Conservation (phyloP, 1,139 yeast genomes). For the Ogataea hybrid region DNA sequence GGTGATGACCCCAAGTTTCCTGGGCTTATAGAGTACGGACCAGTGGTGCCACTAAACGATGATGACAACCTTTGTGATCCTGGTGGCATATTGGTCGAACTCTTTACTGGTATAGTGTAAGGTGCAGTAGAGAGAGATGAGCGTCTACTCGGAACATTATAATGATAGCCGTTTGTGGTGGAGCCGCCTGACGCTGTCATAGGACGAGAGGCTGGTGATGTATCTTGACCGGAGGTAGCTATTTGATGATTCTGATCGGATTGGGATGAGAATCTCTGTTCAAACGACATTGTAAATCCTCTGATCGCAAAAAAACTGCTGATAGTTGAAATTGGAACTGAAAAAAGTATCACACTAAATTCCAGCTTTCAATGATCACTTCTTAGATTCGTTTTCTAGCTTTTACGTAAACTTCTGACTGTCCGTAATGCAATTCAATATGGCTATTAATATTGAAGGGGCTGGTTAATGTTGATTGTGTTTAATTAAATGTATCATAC, state of each 20-base stretch:
- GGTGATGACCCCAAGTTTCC: slow-evolving; percentile 10
- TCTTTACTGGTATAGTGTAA: slow-evolving; percentile 25
- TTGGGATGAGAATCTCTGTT: slow-evolving; percentile 6
- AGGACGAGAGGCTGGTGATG: neutral
- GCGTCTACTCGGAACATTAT: slow-evolving; percentile 22
- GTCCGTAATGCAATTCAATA: neutral
- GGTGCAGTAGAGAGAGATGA: slow-evolving; percentile 28
- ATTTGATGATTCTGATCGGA: slow-evolving; percentile 6
- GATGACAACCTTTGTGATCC: slow-evolving; percentile 11
- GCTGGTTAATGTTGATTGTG: neutral
- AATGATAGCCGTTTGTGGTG: slow-evolving; percentile 11
- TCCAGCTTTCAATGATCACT: neutral
- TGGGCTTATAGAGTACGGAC: slow-evolving; percentile 5
- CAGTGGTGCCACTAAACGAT: slow-evolving; percentile 12
- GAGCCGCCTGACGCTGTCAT: neutral
- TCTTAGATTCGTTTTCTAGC: neutral
- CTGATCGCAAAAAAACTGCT: neutral
- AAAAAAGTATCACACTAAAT: neutral
- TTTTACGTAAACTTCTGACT: neutral
- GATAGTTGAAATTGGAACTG: neutral
- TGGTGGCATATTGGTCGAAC: slow-evolving; percentile 2
- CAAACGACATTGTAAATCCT: slow-evolving; percentile 7
- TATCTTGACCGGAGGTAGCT: neutral
- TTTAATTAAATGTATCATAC: slow-evolving; percentile 1
- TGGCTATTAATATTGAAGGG: neutral